Percentiles rank a stretch among this genome's conserved stretches.
Conservation (phyloP, 352 stramenopile genomes). For the Pythium pyrilobum region DNA sequence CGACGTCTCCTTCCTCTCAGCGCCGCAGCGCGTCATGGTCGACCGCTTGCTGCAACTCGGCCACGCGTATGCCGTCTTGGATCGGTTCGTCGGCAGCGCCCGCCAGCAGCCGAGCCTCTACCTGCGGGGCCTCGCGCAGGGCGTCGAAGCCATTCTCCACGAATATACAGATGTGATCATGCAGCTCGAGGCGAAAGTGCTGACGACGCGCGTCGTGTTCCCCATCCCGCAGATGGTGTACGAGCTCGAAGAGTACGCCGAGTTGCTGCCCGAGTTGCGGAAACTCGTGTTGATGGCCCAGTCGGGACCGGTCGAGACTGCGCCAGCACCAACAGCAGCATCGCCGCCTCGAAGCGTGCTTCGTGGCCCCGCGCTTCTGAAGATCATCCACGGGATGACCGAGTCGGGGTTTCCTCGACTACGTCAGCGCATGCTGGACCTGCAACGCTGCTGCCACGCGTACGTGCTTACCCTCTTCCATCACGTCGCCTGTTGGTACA, state of each 20-base stretch:
- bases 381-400: conserved; percentile 34
- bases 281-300: conserved; percentile 39
- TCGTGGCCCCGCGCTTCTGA: conserved; percentile 36
- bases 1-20: conserved; percentile 37
- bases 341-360: conserved; percentile 10
- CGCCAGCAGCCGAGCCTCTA: conserved; percentile 40
- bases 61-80: conserved; percentile 38
- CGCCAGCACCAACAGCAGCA: background rate
- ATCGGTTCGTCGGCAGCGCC: conserved; percentile 35
- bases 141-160: conserved; percentile 39
- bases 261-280: conserved; percentile 56
- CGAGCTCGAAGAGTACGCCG: conserved; percentile 57
- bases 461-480: conserved; percentile 10
- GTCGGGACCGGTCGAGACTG: background rate
- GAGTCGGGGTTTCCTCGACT: conserved; percentile 59
- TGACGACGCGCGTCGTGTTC: conserved; percentile 37
- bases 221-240: conserved; percentile 61
- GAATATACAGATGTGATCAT: conserved; percentile 52
- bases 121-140: conserved; percentile 51
- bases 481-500: background rate
- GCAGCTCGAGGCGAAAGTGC: conserved; percentile 45
- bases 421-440: conserved; percentile 41
- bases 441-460: conserved; percentile 51
- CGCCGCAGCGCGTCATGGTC: conserved; percentile 46
- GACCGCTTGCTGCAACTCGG: conserved; percentile 54